A percentile compares a stretch with the other conserved stretches of the same genome.
Evolutionary conservation across 306 rosid species (phyloP).

Genomic region (Elaeagnus macrophylla): DNA sequence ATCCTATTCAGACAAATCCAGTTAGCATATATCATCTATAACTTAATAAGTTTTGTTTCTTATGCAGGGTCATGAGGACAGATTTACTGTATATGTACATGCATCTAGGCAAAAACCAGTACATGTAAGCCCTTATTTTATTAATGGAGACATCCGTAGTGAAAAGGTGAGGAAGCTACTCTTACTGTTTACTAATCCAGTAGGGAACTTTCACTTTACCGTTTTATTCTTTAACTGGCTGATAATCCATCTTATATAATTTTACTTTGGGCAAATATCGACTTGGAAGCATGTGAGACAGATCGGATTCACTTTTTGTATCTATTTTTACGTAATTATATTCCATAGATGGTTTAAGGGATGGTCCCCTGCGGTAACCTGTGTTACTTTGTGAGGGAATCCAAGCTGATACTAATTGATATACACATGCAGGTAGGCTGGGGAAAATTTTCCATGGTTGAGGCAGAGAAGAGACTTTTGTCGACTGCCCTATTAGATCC

Average conservation of each 20-base stretch:
- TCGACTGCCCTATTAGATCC: conserved; percentile 73
- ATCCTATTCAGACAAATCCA: too few relatives aligned
- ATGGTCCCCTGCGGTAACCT: background rate
- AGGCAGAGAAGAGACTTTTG: conserved; percentile 92
- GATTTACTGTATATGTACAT: conserved; percentile 73
- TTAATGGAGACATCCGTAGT: conserved; percentile 64
- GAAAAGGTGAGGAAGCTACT: conserved; percentile 41
- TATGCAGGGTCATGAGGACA: conserved; percentile 77
- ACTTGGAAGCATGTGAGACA: too few relatives aligned
- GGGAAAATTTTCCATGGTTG: conserved; percentile 86
- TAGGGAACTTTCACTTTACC: background rate
- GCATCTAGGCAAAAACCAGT: conserved; percentile 65
- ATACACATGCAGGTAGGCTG: conserved; percentile 54
- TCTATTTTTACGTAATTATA: too few relatives aligned
- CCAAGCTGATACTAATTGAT: background rate
- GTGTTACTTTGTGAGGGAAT: conserved; percentile 6
- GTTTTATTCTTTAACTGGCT: background rate
- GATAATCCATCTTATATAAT: too few relatives aligned
- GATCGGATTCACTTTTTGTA: too few relatives aligned
- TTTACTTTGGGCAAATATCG: too few relatives aligned
- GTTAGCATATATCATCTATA: background rate
- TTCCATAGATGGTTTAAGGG: too few relatives aligned
- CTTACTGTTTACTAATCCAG: background rate
- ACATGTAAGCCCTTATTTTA: conserved; percentile 68
- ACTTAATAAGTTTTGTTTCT: conserved; percentile 4